phyloP scores from a whole-genome alignment of 306 rosid genomes.

The Corylus avellana region DNA sequence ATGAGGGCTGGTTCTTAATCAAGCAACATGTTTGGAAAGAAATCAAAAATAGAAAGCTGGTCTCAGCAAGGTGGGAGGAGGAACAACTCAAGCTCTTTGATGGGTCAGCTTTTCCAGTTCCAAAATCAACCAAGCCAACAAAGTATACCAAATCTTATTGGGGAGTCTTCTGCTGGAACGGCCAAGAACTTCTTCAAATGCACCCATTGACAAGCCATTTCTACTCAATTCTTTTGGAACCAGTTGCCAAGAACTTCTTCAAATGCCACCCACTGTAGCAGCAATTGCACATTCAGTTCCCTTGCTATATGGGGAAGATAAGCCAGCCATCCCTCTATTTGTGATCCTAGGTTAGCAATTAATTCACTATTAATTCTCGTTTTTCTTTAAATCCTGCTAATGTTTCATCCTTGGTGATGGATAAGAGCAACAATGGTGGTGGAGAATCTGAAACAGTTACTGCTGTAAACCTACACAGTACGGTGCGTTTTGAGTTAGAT shows the following conservation, averaged over 20 bases:
- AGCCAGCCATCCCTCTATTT: slow-evolving; percentile 84
- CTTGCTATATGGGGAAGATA: slow-evolving; percentile 79
- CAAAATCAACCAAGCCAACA: slow-evolving; percentile 58
- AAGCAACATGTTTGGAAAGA: slow-evolving; percentile 51
- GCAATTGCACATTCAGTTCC: slow-evolving; percentile 95
- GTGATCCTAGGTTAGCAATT: slow-evolving; percentile 56
- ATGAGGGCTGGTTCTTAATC: slow-evolving; percentile 87
- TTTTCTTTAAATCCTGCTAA: too few relatives aligned
- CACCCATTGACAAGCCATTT: slow-evolving; percentile 63
- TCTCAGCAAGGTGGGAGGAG: slow-evolving; percentile 87
- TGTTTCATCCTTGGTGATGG: too few relatives aligned
- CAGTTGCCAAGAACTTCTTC: slow-evolving; percentile 58
- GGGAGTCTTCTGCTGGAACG: slow-evolving; percentile 68
- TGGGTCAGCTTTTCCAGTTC: slow-evolving; percentile 60
- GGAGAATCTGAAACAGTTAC: too few relatives aligned
- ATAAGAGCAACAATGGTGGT: too few relatives aligned
- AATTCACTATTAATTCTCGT: too few relatives aligned
- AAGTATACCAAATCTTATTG: slow-evolving; percentile 51
- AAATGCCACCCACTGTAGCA: slow-evolving; percentile 83
- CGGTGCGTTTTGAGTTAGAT: too few relatives aligned
- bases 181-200: slow-evolving; percentile 72
- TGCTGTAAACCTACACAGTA: too few relatives aligned
- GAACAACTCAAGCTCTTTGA: slow-evolving; percentile 85
- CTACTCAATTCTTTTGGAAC: slow-evolving; percentile 72
- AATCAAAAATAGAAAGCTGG: slow-evolving; percentile 79